phyloP scores from a whole-genome alignment of 805 yeast species.

The Soucietia sequanensis region DNA sequence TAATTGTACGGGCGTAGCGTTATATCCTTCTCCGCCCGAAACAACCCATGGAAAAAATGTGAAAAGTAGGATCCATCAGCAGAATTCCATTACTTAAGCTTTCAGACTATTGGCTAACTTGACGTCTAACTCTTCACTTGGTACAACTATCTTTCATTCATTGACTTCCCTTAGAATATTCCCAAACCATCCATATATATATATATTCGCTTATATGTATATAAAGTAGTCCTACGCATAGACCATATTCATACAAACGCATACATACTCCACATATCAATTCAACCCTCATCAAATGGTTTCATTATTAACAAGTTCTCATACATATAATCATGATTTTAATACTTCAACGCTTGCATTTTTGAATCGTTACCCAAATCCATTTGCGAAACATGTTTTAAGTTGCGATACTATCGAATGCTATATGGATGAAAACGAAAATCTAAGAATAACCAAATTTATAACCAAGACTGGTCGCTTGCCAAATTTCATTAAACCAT shows the following conservation, averaged over 20 bases:
- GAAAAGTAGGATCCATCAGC: no score
- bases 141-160: no score
- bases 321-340: conserved; percentile 49
- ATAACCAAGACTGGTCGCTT: conserved; percentile 77
- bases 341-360: conserved; percentile 73
- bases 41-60: no score
- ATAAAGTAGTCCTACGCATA: no score
- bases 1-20: no score
- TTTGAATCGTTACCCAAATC: conserved; percentile 63
- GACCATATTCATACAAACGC: background rate
- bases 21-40: no score
- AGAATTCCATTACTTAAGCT: no score
- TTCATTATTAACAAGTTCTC: conserved; percentile 30
- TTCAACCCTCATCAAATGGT: conserved; percentile 25
- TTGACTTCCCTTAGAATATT: background rate
- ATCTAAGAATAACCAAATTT: conserved; percentile 68
- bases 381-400: conserved; percentile 80
- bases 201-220: no score
- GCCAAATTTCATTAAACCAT: conserved; percentile 76
- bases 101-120: no score
- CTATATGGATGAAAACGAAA: conserved; percentile 58
- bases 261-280: background rate
- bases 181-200: background rate
- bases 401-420: conserved; percentile 76
- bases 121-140: no score